Evolutionary conservation across 345 rosid species (phyloP), one percentile per base, ranked within the genome.

Genomic region (Hibiscus tridactylites): DNA sequence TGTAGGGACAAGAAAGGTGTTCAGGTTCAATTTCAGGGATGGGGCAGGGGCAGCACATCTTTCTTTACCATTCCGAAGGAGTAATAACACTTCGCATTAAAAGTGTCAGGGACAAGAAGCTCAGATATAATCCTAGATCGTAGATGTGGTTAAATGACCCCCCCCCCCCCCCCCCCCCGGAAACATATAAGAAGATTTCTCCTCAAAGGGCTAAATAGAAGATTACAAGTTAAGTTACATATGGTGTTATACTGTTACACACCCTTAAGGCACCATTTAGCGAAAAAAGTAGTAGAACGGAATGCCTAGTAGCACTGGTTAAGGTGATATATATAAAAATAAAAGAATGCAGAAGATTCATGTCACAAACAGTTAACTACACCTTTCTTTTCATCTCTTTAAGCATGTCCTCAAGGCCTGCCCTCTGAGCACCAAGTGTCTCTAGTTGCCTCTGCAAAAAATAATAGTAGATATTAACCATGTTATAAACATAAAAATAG

Each of bases 341-440:
- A 53, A 8, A 29, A 9, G n/a, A 15, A 61, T 21, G 49, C 56
- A 76, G 47, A 35, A 76, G 44, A 35, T 49, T 3, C 21, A 33
- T 12, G 16, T 56, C 13, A 3, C 57, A 65, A 11, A 68, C n/a
- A 58, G 28, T 72, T 29, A 63, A 70, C 44, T 74, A 72, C 21
- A 95, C 99, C 88, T 92, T 95, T 85, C 97, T 89, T 84, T 92
- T 92, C 99, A 95, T 95, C 79, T 95, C 99, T 82, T 86, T 95
- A 53, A 92, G 97, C 97, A 95, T 89, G 80, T 95, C 99, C 82
- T 95, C 99, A 76, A 95, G 99, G 71, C 98, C 96, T 11, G 99
- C 99, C 59, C 98, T 86, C 74, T 92, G 97, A 74, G 98, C 91
- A 78, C 99, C 99, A 65, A 95, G 88, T 75, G 83, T 87, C 86